These are phyloP conservation scores for Fomitopsis betulina DNA, from an alignment of 1,284 basidiomycete genomes.

Conservation along the genomic window DNA sequence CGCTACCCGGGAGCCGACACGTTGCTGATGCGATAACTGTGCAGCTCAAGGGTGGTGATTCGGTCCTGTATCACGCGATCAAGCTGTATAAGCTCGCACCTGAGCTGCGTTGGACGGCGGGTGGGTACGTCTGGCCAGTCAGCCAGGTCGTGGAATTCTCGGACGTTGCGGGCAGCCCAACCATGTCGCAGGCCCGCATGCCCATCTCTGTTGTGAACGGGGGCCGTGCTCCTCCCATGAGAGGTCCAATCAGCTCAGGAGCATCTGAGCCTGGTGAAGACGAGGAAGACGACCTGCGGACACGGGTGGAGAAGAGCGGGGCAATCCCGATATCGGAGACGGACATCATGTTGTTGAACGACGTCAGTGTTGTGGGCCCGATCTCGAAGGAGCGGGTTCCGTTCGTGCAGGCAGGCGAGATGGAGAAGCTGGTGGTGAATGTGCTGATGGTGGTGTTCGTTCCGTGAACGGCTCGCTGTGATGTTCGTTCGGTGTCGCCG, in stretches of 20 bases:
- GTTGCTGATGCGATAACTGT: neutral
- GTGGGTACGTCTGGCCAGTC: slow-evolving; percentile 75
- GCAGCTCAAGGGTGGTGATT: slow-evolving; percentile 74
- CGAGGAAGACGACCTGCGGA: slow-evolving; percentile 41
- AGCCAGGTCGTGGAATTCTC: slow-evolving; percentile 64
- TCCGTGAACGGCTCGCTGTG: slow-evolving; percentile 30
- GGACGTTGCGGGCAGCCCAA: slow-evolving; percentile 37
- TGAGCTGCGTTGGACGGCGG: slow-evolving; percentile 74
- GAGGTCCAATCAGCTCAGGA: slow-evolving; percentile 40
- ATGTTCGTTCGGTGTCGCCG: neutral
- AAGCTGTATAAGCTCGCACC: slow-evolving; percentile 71
- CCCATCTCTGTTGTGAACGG: slow-evolving; percentile 29
- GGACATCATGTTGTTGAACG: slow-evolving; percentile 57
- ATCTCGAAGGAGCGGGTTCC: slow-evolving; percentile 66
- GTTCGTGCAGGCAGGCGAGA: slow-evolving; percentile 57
- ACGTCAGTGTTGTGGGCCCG: slow-evolving; percentile 38
- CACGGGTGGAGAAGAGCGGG: slow-evolving; percentile 61
- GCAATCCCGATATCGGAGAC: slow-evolving; percentile 58
- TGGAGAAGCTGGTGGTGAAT: slow-evolving; percentile 73
- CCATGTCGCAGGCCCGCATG: slow-evolving; percentile 25
- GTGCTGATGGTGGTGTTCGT: slow-evolving; percentile 65
- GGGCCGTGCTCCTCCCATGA: slow-evolving; percentile 30
- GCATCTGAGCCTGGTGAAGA: slow-evolving; percentile 30
- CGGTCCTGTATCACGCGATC: slow-evolving; percentile 68
- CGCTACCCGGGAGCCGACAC: neutral